These are phyloP conservation scores for Mortierella claussenii DNA, from an alignment of 192 early-diverging fungal genomes.

Conservation along the genomic window DNA sequence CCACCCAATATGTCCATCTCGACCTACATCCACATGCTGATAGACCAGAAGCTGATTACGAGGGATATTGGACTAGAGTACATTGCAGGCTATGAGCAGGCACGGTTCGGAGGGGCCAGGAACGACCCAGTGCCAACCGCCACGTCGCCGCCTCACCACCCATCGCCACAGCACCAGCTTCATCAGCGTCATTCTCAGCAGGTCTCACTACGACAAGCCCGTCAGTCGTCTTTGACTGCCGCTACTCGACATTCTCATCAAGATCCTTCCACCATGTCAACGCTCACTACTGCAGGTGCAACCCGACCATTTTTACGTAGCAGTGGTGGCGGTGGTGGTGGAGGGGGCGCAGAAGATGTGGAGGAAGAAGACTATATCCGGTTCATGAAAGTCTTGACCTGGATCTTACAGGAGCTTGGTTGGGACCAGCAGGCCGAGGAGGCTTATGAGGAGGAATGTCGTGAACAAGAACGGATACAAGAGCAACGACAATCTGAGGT, in stretches of 20 bases:
- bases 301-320: neutral
- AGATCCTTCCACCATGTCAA: conserved; percentile 22
- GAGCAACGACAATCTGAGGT: neutral
- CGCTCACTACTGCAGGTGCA: neutral
- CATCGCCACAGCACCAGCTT: conserved; percentile 4
- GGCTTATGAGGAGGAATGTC: conserved; percentile 34
- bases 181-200: conserved; percentile 13
- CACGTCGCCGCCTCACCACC: conserved; percentile 9
- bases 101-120: conserved; percentile 56
- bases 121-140: conserved; percentile 19
- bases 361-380: conserved; percentile 61
- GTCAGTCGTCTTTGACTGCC: conserved; percentile 5
- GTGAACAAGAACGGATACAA: conserved; percentile 19
- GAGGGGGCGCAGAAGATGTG: conserved; percentile 4
- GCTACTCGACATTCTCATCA: conserved; percentile 16
- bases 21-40: conserved; percentile 63
- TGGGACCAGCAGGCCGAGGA: conserved; percentile 44
- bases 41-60: conserved; percentile 57
- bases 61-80: conserved; percentile 60
- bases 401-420: conserved; percentile 59
- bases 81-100: conserved; percentile 66
- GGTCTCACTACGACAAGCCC: conserved; percentile 1
- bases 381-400: conserved; percentile 61
- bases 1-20: conserved; percentile 62
- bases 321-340: too few relatives aligned